A percentile compares a stretch with the other conserved stretches of the same genome.
Evolutionary conservation across 2,329 filamentous ascomycete species (phyloP).

Genomic region (Colletotrichum tofieldiae): DNA sequence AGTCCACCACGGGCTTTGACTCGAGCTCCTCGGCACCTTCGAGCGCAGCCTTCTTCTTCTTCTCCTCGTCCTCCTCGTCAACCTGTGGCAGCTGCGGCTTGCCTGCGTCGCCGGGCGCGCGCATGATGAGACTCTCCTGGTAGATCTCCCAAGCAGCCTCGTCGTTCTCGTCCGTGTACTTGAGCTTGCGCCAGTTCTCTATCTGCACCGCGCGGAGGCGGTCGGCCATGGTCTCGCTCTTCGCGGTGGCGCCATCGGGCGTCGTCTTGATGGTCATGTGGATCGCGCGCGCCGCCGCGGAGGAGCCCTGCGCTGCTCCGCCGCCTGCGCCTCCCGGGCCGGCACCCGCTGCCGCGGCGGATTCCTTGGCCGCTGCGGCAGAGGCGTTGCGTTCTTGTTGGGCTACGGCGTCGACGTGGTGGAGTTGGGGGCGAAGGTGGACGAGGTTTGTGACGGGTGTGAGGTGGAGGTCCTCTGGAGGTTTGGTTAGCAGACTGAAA

Average conservation of each 20-base stretch:
- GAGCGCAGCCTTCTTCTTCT: slow-evolving; percentile 46
- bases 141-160: slow-evolving; percentile 83
- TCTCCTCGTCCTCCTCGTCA: slow-evolving; percentile 45
- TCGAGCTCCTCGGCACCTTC: slow-evolving; percentile 27
- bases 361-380: slow-evolving; percentile 55
- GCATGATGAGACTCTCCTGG: slow-evolving; percentile 78
- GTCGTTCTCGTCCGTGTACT: slow-evolving; percentile 87
- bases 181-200: slow-evolving; percentile 85
- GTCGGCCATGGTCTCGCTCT: slow-evolving; percentile 80
- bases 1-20: slow-evolving; percentile 37
- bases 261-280: slow-evolving; percentile 89
- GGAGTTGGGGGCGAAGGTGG: slow-evolving; percentile 91
- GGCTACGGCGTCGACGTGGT: slow-evolving; percentile 88
- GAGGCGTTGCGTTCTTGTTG: slow-evolving; percentile 76
- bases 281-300: slow-evolving; percentile 79
- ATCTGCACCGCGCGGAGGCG: slow-evolving; percentile 84
- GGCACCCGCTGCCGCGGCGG: slow-evolving; percentile 53
- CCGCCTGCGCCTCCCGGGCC: slow-evolving; percentile 55
- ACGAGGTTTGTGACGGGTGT: slow-evolving; percentile 87
- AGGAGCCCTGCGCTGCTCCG: slow-evolving; percentile 53
- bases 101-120: slow-evolving; percentile 29
- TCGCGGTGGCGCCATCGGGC: slow-evolving; percentile 75
- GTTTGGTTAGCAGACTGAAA: slow-evolving; percentile 8
- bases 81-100: background rate
- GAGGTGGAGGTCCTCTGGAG: slow-evolving; percentile 84